A percentile compares a stretch with the other conserved stretches of the same genome.
phyloP scores from a whole-genome alignment of 2,329 filamentous ascomycete species.

The Rutstroemia sp. region DNA sequence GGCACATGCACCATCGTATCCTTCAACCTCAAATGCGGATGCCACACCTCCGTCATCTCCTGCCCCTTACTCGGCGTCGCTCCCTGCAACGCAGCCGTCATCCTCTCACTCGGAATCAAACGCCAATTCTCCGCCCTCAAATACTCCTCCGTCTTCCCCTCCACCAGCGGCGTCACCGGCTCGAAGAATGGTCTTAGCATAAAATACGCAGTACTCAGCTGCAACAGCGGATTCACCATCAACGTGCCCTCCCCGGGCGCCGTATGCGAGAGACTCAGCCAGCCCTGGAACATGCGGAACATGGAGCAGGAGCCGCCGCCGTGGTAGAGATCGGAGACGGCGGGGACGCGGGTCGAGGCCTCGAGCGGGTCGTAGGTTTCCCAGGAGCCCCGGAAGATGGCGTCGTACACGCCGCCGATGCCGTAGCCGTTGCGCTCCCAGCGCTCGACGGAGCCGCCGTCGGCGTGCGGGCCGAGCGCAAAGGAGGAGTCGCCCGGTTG shows the following conservation, averaged over 20 bases:
- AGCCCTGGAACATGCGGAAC: slow-evolving; percentile 86
- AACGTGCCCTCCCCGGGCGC: slow-evolving; percentile 72
- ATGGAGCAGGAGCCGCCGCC: slow-evolving; percentile 76
- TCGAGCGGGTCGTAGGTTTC: slow-evolving; percentile 81
- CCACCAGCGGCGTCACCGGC: slow-evolving; percentile 33
- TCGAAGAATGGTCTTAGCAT: slow-evolving; percentile 78
- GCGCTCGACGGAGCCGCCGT: slow-evolving; percentile 67
- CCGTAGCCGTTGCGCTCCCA: slow-evolving; percentile 69
- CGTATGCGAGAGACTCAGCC: slow-evolving; percentile 72
- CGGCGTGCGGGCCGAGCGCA: slow-evolving; percentile 65
- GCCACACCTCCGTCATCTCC: slow-evolving; percentile 51
- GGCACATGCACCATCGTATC: slow-evolving; percentile 60
- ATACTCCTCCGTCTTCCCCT: slow-evolving; percentile 27
- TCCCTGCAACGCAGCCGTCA: slow-evolving; percentile 54
- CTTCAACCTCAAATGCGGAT: slow-evolving; percentile 56
- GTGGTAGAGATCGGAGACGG: slow-evolving; percentile 68
- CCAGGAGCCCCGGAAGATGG: slow-evolving; percentile 69
- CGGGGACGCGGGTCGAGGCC: slow-evolving; percentile 57
- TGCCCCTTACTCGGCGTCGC: slow-evolving; percentile 57
- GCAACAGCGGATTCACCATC: slow-evolving; percentile 71
- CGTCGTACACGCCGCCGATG: slow-evolving; percentile 59
- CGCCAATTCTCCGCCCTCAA: slow-evolving; percentile 45
- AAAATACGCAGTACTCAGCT: slow-evolving; percentile 69
- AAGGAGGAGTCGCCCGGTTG: slow-evolving; percentile 64
- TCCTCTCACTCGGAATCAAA: slow-evolving; percentile 34